Percentiles rank a stretch among this genome's conserved stretches.
Conservation (phyloP, 345 rosid species). For the Acer yangbiense region DNA sequence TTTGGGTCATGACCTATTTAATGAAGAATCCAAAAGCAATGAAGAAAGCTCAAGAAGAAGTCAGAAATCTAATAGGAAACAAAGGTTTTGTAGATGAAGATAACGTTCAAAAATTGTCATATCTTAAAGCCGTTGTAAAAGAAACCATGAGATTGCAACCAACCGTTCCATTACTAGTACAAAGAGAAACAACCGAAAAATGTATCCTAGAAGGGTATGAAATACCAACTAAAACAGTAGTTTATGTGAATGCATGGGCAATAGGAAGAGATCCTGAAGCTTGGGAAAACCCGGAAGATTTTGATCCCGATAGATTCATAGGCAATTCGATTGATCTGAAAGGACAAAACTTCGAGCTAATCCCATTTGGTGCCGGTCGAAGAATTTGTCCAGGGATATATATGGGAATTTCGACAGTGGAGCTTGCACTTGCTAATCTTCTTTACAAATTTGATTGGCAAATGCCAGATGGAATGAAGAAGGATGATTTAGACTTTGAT, state of each 20-base stretch:
- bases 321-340: too few relatives aligned
- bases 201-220: conserved; percentile 23
- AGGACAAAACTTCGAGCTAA: conserved; percentile 20
- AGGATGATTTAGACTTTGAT: conserved; percentile 19
- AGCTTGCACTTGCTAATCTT: conserved; percentile 27
- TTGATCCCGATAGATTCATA: too few relatives aligned
- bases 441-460: conserved; percentile 30
- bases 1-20: conserved; percentile 37
- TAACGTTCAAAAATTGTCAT: conserved; percentile 17
- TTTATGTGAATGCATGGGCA: too few relatives aligned
- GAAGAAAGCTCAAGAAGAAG: conserved; percentile 31
- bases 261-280: too few relatives aligned
- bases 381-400: too few relatives aligned
- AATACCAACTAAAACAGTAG: too few relatives aligned
- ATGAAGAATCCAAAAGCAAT: conserved; percentile 31
- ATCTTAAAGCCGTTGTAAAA: conserved; percentile 39
- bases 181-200: conserved; percentile 26
- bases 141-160: conserved; percentile 39
- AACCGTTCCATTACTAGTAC: conserved; percentile 26
- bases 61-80: conserved; percentile 16
- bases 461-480: conserved; percentile 21
- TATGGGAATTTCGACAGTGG: conserved; percentile 18
- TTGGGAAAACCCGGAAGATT: too few relatives aligned
- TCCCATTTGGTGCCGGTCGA: conserved; percentile 22
- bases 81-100: conserved; percentile 30